Base-by-base conservation (phyloP, 805 yeast species). In the Ogataea methanolica region DNA sequence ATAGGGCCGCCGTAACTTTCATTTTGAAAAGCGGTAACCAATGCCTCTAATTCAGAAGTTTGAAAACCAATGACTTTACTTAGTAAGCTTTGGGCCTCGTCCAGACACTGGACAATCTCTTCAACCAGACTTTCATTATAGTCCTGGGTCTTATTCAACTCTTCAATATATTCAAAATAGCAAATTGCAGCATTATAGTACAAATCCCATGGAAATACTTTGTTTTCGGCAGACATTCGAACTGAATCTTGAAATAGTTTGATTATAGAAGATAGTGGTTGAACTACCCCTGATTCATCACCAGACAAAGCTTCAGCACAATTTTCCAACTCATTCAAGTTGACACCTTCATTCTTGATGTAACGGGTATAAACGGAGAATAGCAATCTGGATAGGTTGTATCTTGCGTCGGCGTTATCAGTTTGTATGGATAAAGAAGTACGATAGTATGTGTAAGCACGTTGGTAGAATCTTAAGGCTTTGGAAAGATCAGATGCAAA, bases 401-500 rank as follows among this genome's bases (percentile, higher is more conserved):
- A 85, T 50, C 74, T 67, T 15, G 79, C 69, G 58, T 84, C 88
- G 29, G 68, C 41, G 46, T 52, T 43, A 4, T 44, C 49, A 11
- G 51, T 45, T 21, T 62, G 54, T 5, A 62, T 39, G 3, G 51
- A 44, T 12, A 74, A 59, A 1, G 81, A 73, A 33, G 55, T 54
- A 3, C 51, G 45, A 55, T 83, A 84, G 38, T 61, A 54, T 11
- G 58, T 60, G 51, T 70, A 76, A 0, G 89, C 84, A 43, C 74
- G 67, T 53, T 82, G 83, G 59, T 83, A 85, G 53, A 83, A 83
- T 36, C 91, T 61, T 12, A 85, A 61, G 0, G 83, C 77, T 53
- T 85, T 85, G 11, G 85, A 67, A 6, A 83, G 60, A 55, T 85
- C 91, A 0, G 88, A 79, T 1, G 79, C 70, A 6, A 79, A 60